phyloP scores from a whole-genome alignment of 164 flowering plant genomes.

The Dillenia suffruticosa region DNA sequence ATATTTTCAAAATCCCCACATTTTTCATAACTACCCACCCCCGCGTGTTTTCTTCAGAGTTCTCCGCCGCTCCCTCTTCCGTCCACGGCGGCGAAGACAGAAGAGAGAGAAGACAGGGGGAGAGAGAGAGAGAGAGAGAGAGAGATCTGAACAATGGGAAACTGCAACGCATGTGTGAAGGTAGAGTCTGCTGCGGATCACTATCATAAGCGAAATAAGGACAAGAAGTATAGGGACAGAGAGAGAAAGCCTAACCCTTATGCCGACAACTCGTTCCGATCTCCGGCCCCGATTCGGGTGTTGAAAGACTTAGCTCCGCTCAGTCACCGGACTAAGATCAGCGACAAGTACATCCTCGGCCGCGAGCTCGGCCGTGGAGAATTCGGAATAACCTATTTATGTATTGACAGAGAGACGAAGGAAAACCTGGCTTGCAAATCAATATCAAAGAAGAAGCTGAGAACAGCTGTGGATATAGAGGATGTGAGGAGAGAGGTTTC shows the following conservation, averaged over 20 bases:
- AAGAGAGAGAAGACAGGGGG: too few species aligned
- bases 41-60: too few species aligned
- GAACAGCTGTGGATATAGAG: slow-evolving; percentile 84
- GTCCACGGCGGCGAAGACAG: too few species aligned
- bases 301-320: slow-evolving; percentile 62
- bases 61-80: too few species aligned
- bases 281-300: slow-evolving; percentile 71
- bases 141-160: slow-evolving; percentile 35
- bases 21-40: too few species aligned
- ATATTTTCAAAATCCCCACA: too few species aligned
- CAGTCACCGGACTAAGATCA: slow-evolving; percentile 52
- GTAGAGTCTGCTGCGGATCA: slow-evolving; percentile 16
- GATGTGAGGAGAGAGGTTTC: slow-evolving; percentile 89
- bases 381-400: slow-evolving; percentile 88
- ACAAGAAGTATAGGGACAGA: slow-evolving; percentile 9
- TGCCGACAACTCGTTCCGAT: slow-evolving; percentile 27
- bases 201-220: not conserved
- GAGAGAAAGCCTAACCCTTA: slow-evolving; percentile 58
- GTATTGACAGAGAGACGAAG: slow-evolving; percentile 72
- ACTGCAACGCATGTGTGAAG: slow-evolving; percentile 56
- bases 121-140: too few species aligned
- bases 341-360: slow-evolving; percentile 82
- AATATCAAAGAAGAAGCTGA: slow-evolving; percentile 82
- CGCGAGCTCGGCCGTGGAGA: slow-evolving; percentile 96
- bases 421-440: slow-evolving; percentile 85